Percentiles rank a stretch among this genome's conserved stretches.
These are phyloP conservation scores for Collybia sp. DNA, from an alignment of 768 basidiomycete species.

Conservation along the genomic window DNA sequence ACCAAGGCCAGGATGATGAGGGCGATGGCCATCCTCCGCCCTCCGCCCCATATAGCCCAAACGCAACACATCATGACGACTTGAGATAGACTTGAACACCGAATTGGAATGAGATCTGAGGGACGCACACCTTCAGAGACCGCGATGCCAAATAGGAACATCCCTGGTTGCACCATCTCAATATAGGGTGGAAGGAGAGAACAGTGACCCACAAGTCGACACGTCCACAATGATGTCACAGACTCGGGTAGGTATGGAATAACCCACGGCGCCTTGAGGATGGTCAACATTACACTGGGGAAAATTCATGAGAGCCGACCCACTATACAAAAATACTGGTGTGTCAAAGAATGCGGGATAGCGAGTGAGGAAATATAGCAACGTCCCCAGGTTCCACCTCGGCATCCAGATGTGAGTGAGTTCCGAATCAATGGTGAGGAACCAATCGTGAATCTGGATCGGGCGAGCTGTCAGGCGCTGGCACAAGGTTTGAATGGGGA, in stretches of 20 bases:
- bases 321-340: constrained; percentile 3
- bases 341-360: constrained; percentile 13
- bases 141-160: too few species aligned
- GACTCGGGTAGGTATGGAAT: too few species aligned
- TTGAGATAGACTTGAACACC: neutral
- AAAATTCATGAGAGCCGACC: neutral
- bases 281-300: too few species aligned
- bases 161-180: too few species aligned
- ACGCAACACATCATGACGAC: neutral
- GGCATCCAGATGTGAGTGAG: constrained; percentile 12
- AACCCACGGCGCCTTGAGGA: too few species aligned
- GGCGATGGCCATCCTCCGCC: neutral
- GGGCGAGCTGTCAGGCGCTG: too few species aligned
- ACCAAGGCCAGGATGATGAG: neutral
- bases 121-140: too few species aligned
- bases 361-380: constrained; percentile 15
- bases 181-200: too few species aligned
- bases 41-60: neutral
- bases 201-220: too few species aligned
- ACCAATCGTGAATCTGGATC: neutral
- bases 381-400: constrained; percentile 13
- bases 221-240: too few species aligned
- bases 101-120: too few species aligned
- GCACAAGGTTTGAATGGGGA: too few species aligned
- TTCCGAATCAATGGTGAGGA: constrained; percentile 7